Evolutionary conservation across 1,284 basidiomycete genomes (phyloP).

Genomic region (Tilletia setariae): DNA sequence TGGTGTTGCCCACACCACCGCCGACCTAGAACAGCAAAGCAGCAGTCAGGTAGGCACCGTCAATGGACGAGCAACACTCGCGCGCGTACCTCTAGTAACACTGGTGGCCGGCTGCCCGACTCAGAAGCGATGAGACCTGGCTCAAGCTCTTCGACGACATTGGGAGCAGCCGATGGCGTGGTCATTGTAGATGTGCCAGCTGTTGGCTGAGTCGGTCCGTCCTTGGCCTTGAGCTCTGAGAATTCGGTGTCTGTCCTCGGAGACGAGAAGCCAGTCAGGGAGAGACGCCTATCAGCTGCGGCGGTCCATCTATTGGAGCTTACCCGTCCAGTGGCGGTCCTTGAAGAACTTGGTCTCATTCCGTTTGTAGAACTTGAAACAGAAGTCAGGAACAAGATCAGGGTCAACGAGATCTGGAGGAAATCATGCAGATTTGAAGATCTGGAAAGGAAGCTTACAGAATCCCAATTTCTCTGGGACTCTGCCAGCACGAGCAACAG

Average conservation of each 20-base stretch:
- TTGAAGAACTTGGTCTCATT: slow-evolving; percentile 53
- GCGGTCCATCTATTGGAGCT: not conserved
- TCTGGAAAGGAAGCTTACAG: not conserved
- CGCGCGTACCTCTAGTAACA: slow-evolving; percentile 38
- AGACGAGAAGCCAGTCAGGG: not conserved
- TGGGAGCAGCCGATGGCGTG: too few species aligned
- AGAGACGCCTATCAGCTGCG: not conserved
- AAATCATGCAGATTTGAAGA: not conserved
- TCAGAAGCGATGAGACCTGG: not conserved
- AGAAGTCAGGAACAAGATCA: not conserved
- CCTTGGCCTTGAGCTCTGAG: slow-evolving; percentile 5
- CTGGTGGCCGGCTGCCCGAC: slow-evolving; percentile 15
- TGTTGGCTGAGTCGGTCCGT: too few species aligned
- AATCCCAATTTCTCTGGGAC: not conserved
- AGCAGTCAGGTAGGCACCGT: not conserved
- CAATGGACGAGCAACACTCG: not conserved
- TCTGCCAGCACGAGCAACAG: not conserved
- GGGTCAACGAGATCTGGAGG: not conserved
- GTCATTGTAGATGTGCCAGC: too few species aligned
- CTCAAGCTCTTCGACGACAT: not conserved
- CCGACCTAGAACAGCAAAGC: slow-evolving; percentile 24
- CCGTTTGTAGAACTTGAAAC: slow-evolving; percentile 52
- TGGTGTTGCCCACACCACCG: slow-evolving; percentile 53
- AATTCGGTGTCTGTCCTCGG: not conserved
- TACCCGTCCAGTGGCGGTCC: slow-evolving; percentile 54